Conservation (phyloP, 768 basidiomycete genomes). For the Pleurotus citrinopileatus region DNA sequence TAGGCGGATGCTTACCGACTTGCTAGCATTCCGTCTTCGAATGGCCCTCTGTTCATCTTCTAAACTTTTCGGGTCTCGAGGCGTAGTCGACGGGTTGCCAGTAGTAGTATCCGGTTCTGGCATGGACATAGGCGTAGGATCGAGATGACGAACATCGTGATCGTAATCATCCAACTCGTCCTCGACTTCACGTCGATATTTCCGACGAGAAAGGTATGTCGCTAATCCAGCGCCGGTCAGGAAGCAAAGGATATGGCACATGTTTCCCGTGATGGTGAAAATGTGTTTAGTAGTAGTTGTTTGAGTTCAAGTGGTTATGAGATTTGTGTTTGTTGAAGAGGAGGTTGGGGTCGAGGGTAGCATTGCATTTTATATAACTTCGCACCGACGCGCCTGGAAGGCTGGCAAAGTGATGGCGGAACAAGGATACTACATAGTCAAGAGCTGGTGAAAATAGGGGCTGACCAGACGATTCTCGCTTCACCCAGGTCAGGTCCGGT, state of each 20-base stretch:
- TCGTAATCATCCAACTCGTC: neutral
- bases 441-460: too few species aligned
- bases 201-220: neutral
- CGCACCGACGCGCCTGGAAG: neutral
- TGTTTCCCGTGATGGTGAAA: slow-evolving; percentile 10
- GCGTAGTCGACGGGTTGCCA: neutral
- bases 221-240: slow-evolving; percentile 15
- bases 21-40: neutral
- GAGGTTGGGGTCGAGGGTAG: neutral
- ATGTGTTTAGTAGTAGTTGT: neutral
- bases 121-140: neutral
- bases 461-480: too few species aligned
- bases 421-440: too few species aligned
- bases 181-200: neutral
- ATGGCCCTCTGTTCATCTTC: neutral
- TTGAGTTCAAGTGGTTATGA: neutral
- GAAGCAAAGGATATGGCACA: slow-evolving; percentile 7
- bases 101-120: neutral
- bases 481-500: too few species aligned
- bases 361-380: neutral
- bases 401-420: neutral
- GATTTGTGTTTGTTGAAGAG: neutral
- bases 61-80: neutral
- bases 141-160: too few species aligned
- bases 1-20: neutral